Conservation (phyloP, 164 flowering plant genomes). For the Protea cynaroides region DNA sequence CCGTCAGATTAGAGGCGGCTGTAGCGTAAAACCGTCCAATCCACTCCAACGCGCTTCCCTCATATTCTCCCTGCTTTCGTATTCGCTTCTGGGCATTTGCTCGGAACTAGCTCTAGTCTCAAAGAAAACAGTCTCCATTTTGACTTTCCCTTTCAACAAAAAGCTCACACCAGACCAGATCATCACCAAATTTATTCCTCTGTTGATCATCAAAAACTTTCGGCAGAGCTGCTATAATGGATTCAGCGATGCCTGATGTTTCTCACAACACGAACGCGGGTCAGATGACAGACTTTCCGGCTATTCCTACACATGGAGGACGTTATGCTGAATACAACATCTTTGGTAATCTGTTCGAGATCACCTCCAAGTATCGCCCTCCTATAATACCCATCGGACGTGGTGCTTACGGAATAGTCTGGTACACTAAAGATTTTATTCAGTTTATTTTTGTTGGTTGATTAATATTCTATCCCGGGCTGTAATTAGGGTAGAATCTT, state of each 20-base stretch:
- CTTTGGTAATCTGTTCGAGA: slow-evolving; percentile 71
- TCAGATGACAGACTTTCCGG: slow-evolving; percentile 43
- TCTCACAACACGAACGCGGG: slow-evolving; percentile 12
- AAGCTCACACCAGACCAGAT: no score
- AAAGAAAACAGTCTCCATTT: no score
- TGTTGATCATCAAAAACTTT: no score
- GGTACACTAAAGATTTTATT: slow-evolving; percentile 30
- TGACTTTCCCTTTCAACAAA: not conserved
- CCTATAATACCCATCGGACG: slow-evolving; percentile 89
- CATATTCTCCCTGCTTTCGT: no score
- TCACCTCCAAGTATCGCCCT: slow-evolving; percentile 70
- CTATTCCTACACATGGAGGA: slow-evolving; percentile 55
- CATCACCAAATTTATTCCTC: no score
- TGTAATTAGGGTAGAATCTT: no score
- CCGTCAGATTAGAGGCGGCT: slow-evolving; percentile 17
- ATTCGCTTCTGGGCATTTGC: no score
- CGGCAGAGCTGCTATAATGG: slow-evolving; percentile 3
- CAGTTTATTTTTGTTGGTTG: not conserved
- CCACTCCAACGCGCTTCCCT: slow-evolving; percentile 1
- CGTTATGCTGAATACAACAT: slow-evolving; percentile 63
- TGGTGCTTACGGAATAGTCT: slow-evolving; percentile 94
- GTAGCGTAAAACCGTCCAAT: slow-evolving; percentile 4
- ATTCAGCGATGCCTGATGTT: slow-evolving; percentile 22
- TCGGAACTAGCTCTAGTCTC: no score
- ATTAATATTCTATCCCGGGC: not conserved